Percentiles rank a stretch among this genome's conserved stretches.
Conservation (phyloP, 805 yeast genomes). For the Candida pseudofarinosa region DNA sequence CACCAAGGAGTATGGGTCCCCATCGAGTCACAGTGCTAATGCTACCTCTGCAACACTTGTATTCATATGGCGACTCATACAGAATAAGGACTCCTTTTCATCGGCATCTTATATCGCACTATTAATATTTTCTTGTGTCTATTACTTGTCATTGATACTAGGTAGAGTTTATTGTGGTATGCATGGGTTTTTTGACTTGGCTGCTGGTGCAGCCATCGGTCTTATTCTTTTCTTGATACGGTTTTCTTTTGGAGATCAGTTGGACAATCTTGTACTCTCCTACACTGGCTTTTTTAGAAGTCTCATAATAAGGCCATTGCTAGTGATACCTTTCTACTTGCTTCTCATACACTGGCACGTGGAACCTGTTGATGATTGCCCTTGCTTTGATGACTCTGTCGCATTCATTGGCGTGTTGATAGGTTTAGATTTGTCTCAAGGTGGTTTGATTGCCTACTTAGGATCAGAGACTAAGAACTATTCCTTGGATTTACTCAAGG, state of each 20-base stretch:
- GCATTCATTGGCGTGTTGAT: slow-evolving; percentile 86
- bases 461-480: slow-evolving; percentile 8
- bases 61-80: slow-evolving; percentile 13
- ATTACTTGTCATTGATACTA: slow-evolving; percentile 60
- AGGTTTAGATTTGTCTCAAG: slow-evolving; percentile 54
- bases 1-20: slow-evolving; percentile 91
- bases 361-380: slow-evolving; percentile 87
- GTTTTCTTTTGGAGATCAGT: slow-evolving; percentile 29
- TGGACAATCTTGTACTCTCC: slow-evolving; percentile 44
- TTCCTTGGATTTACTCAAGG: slow-evolving; percentile 26
- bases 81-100: slow-evolving; percentile 6
- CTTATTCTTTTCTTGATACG: slow-evolving; percentile 47
- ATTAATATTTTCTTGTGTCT: slow-evolving; percentile 31
- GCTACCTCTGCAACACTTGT: slow-evolving; percentile 77
- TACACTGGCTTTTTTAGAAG: slow-evolving; percentile 16
- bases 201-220: slow-evolving; percentile 66
- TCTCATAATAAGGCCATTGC: slow-evolving; percentile 26
- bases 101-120: slow-evolving; percentile 12
- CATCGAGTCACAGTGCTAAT: slow-evolving; percentile 91
- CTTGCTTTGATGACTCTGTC: slow-evolving; percentile 93
- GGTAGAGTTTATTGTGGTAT: slow-evolving; percentile 95
- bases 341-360: slow-evolving; percentile 65
- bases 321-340: slow-evolving; percentile 41
- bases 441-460: not conserved
- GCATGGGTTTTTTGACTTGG: slow-evolving; percentile 88